A percentile compares a stretch with the other conserved stretches of the same genome.
Evolutionary conservation across 306 rosid genomes (phyloP).

Genomic region (Styphnolobium japonicum): DNA sequence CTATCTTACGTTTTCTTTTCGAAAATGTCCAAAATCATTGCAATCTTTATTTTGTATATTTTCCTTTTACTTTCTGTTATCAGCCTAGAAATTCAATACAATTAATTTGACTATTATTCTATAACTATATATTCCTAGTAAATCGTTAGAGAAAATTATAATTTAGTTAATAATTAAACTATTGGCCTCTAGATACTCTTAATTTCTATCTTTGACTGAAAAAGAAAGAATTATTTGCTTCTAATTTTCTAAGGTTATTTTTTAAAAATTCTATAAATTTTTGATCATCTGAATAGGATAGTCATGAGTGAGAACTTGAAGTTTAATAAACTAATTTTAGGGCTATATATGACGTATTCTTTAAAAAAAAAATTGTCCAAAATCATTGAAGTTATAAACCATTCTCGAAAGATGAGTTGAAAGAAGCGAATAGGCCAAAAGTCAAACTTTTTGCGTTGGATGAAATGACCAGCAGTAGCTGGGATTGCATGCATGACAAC

Average conservation of each 20-base stretch:
- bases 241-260: too few relatives aligned
- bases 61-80: constrained; percentile 4
- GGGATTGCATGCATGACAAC: not conserved
- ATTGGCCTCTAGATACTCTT: not conserved
- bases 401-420: not conserved
- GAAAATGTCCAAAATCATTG: not conserved
- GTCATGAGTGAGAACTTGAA: not conserved
- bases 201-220: not conserved
- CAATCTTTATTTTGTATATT: not conserved
- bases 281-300: not conserved
- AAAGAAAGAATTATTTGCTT: not conserved
- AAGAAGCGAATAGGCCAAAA: not conserved
- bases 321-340: not conserved
- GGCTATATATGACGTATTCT: not conserved
- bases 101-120: not conserved
- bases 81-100: not conserved
- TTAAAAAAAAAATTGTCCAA: not conserved
- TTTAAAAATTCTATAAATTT: too few relatives aligned
- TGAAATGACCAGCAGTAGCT: not conserved
- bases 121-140: not conserved
- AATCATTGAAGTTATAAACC: not conserved
- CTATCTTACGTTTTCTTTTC: not conserved
- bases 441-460: not conserved
- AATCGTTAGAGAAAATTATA: not conserved
- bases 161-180: not conserved